These are phyloP conservation scores for Anthracocystis panici-leucophaei DNA, from an alignment of 1,284 basidiomycete species.

Conservation along the genomic window DNA sequence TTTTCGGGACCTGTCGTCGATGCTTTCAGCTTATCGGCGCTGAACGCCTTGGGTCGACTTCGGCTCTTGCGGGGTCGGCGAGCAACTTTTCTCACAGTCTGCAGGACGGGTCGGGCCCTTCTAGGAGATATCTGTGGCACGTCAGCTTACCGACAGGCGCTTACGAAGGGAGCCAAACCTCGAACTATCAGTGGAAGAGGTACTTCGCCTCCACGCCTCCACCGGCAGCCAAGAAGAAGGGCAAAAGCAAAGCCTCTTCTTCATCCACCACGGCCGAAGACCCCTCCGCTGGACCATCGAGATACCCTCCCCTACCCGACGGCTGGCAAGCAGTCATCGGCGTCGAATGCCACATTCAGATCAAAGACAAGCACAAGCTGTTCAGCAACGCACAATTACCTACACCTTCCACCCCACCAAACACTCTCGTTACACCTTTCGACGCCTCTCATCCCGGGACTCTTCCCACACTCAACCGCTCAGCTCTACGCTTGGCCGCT, in stretches of 20 bases:
- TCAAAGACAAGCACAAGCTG: constrained; percentile 86
- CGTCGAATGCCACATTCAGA: constrained; percentile 94
- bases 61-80: constrained; percentile 4
- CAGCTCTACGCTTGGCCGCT: constrained; percentile 84
- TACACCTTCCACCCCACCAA: constrained; percentile 75
- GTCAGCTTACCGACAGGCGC: background rate
- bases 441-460: constrained; percentile 95
- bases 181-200: background rate
- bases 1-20: constrained; percentile 15
- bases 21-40: constrained; percentile 9
- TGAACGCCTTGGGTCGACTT: constrained; percentile 8
- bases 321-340: constrained; percentile 79
- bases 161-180: no score
- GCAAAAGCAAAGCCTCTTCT: constrained; percentile 25
- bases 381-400: constrained; percentile 77
- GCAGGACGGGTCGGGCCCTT: background rate
- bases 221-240: constrained; percentile 32
- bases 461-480: constrained; percentile 81
- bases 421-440: constrained; percentile 82
- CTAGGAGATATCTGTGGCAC: background rate
- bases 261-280: constrained; percentile 1
- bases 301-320: constrained; percentile 48
- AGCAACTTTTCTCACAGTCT: background rate
- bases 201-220: constrained; percentile 1
- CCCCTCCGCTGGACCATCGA: constrained; percentile 6